Evolutionary conservation across 1,284 basidiomycete genomes (phyloP).

Genomic region (Trametes sp.): DNA sequence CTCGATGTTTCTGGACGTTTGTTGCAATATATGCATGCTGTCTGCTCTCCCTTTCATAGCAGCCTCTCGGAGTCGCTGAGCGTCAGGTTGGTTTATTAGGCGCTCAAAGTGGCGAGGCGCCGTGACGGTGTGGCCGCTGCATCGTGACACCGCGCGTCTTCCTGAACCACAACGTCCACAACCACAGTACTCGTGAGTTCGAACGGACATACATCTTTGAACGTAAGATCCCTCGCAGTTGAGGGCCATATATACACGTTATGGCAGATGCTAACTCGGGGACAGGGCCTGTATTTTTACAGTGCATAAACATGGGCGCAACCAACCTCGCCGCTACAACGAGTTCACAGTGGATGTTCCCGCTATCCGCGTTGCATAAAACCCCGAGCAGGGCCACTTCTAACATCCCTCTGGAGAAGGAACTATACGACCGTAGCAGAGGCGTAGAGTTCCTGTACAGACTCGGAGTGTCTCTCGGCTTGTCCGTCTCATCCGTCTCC

Average conservation of each 20-base stretch:
- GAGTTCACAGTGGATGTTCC: constrained; percentile 74
- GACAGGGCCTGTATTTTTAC: too few relatives aligned
- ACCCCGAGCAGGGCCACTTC: constrained; percentile 63
- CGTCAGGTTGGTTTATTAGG: too few relatives aligned
- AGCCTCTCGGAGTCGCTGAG: too few relatives aligned
- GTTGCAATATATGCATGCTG: too few relatives aligned
- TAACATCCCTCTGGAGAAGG: constrained; percentile 62
- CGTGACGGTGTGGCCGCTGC: not conserved
- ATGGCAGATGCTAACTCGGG: too few relatives aligned
- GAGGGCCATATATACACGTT: too few relatives aligned
- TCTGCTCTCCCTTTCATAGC: too few relatives aligned
- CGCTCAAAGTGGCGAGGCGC: not conserved
- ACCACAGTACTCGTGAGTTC: too few relatives aligned
- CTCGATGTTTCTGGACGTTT: too few relatives aligned
- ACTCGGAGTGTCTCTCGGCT: constrained; percentile 71
- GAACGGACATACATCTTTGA: too few relatives aligned
- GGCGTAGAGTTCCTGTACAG: constrained; percentile 85
- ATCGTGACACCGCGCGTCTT: not conserved
- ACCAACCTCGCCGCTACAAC: constrained; percentile 21
- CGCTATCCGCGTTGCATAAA: constrained; percentile 58
- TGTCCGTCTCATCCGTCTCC: constrained; percentile 58
- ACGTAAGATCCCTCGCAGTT: not conserved
- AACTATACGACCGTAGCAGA: constrained; percentile 77
- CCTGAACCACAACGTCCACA: not conserved
- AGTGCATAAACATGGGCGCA: constrained; percentile 23